Percentiles rank a stretch among this genome's conserved stretches.
Evolutionary conservation across 176 grass and related monocot species (phyloP).

Genomic region (Aegilops speltoides): DNA sequence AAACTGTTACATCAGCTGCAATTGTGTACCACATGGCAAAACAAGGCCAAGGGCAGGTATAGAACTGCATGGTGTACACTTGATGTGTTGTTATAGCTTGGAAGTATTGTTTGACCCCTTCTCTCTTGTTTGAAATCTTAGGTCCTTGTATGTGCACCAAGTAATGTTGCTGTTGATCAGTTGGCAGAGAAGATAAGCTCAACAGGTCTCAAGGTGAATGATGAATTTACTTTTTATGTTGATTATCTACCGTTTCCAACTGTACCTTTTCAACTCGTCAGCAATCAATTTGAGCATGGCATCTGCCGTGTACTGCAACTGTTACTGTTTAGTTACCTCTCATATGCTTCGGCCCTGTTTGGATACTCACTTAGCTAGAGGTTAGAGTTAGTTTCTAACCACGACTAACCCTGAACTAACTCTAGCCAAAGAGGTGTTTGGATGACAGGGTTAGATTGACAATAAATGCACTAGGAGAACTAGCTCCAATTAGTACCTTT

Average conservation of each 20-base stretch:
- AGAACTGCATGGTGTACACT: conserved; percentile 1
- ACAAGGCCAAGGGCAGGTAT: conserved; percentile 99
- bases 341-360: neutral
- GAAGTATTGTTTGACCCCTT: neutral
- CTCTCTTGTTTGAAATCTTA: conserved; percentile 36
- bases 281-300: neutral
- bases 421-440: no score
- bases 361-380: no score
- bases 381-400: no score
- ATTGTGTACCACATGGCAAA: conserved; percentile 99
- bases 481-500: no score
- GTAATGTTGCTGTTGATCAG: conserved; percentile 99
- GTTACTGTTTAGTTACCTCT: conserved; percentile 1
- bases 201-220: conserved; percentile 87
- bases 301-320: neutral
- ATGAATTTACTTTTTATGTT: neutral
- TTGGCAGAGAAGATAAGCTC: conserved; percentile 98
- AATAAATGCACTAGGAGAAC: no score
- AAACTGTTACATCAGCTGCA: conserved; percentile 98
- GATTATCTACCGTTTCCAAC: neutral
- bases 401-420: no score
- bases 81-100: conserved; percentile 17
- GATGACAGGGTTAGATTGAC: no score
- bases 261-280: neutral
- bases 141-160: conserved; percentile 99